Evolutionary conservation across 1,139 yeast species (phyloP).

Genomic region (Magnusiomyces clavatus): DNA sequence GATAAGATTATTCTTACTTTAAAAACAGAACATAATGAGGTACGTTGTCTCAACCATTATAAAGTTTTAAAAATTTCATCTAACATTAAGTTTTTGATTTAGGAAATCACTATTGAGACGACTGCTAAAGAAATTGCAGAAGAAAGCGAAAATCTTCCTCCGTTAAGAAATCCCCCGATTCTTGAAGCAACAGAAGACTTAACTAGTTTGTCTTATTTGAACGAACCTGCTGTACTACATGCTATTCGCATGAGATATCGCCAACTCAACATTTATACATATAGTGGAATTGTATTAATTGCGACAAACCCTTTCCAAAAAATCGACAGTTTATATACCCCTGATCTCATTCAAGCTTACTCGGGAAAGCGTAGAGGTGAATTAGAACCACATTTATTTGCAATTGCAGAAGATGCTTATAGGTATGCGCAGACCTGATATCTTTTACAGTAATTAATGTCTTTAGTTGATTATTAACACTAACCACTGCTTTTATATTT

Average conservation of each 20-base stretch:
- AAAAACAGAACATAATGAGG: constrained; percentile 49
- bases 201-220: constrained; percentile 82
- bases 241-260: constrained; percentile 87
- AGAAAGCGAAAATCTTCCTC: constrained; percentile 41
- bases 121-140: constrained; percentile 42
- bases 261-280: constrained; percentile 86
- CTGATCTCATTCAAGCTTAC: constrained; percentile 88
- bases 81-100: not conserved
- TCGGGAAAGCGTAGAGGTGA: constrained; percentile 91
- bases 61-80: not conserved
- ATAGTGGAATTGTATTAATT: constrained; percentile 92
- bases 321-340: constrained; percentile 83
- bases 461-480: not conserved
- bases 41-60: constrained; percentile 13
- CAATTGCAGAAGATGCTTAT: constrained; percentile 98
- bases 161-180: constrained; percentile 87
- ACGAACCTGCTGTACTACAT: constrained; percentile 90
- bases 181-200: constrained; percentile 92
- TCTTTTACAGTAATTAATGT: not conserved
- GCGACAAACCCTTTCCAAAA: constrained; percentile 95
- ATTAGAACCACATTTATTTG: constrained; percentile 92
- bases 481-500: constrained; percentile 4
- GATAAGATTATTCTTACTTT: constrained; percentile 50
- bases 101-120: constrained; percentile 25
- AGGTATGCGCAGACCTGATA: constrained; percentile 21